Base-by-base conservation (phyloP, 208 protist species). In the Crithidia bombi region DNA sequence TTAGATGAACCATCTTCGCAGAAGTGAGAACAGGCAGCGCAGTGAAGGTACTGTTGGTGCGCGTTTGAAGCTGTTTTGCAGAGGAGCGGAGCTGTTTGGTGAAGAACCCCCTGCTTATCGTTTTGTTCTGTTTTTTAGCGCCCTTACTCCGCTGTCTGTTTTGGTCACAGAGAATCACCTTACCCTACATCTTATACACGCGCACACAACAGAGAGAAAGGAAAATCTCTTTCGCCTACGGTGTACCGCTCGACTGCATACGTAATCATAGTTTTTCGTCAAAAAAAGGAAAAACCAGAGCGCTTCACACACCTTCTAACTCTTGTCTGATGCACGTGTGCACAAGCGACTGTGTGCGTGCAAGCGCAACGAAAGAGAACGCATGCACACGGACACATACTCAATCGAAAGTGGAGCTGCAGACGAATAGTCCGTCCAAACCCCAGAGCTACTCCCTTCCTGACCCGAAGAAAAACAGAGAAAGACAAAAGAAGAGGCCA, bases 1-100 rank as follows among this genome's bases (percentile, higher is more conserved):
- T 28, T 74, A 11, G 52, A 78, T 32, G 19, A 33, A n/a, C 43
- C 47, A 17, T 54, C 46, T 15, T 54, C 21, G 23, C 43, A 66
- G 23, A 66, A 56, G 5, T 38, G 25, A 50, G 33, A 57, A 52
- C n/a, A n/a, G n/a, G n/a, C n/a, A n/a, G n/a, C n/a, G n/a, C n/a
- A n/a, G n/a, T n/a, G n/a, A n/a, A n/a, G n/a, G n/a, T n/a, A n/a
- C n/a, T n/a, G n/a, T n/a, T n/a, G n/a, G n/a, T n/a, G n/a, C n/a
- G n/a, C n/a, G n/a, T n/a, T n/a, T n/a, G n/a, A n/a, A n/a, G n/a
- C n/a, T n/a, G n/a, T n/a, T n/a, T n/a, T n/a, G n/a, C n/a, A n/a
- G 25, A 5, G 14, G 14, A 47, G 43, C 7, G 21, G 43, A 19
- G 17, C 4, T 5, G 43, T 5, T 23, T 5, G 21, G 15, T 4